These are phyloP conservation scores for Rhododendron ovatum DNA, from an alignment of 148 eudicot species.

Conservation along the genomic window DNA sequence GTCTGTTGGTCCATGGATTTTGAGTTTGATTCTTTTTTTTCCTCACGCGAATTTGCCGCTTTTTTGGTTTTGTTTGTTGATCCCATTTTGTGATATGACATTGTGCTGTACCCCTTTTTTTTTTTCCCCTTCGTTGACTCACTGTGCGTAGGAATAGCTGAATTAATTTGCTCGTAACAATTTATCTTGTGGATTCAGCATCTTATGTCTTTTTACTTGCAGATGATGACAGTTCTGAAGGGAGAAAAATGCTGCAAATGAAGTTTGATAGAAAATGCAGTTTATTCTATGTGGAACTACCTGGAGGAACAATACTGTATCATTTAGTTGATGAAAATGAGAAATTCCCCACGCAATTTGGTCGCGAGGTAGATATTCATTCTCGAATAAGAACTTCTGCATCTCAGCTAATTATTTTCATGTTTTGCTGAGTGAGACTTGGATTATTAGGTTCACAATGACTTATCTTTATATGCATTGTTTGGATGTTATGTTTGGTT, in stretches of 20 bases:
- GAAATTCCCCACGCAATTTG: conserved; percentile 82
- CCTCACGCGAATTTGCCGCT: background rate
- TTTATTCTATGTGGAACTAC: conserved; percentile 85
- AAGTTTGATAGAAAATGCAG: conserved; percentile 55
- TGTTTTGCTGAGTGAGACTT: background rate
- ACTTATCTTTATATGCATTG: background rate
- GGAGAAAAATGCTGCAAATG: conserved; percentile 39
- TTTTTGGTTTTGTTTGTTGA: background rate
- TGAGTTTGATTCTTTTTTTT: background rate
- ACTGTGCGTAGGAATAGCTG: background rate
- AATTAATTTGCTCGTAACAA: background rate
- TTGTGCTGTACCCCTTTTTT: background rate
- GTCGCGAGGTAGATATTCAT: conserved; percentile 71
- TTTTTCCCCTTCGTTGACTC: background rate
- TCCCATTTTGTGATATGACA: background rate
- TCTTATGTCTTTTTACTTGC: conserved; percentile 12
- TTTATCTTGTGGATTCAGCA: background rate
- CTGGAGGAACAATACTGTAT: conserved; percentile 63
- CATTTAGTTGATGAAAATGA: conserved; percentile 73
- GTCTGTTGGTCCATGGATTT: background rate
- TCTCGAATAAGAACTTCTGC: background rate
- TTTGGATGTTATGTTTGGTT: background rate
- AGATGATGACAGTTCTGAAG: conserved; percentile 50
- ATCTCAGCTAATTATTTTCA: background rate
- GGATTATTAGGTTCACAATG: background rate